Base-by-base conservation (phyloP, 2,329 filamentous ascomycete species). In the Diaporthe capsici region DNA sequence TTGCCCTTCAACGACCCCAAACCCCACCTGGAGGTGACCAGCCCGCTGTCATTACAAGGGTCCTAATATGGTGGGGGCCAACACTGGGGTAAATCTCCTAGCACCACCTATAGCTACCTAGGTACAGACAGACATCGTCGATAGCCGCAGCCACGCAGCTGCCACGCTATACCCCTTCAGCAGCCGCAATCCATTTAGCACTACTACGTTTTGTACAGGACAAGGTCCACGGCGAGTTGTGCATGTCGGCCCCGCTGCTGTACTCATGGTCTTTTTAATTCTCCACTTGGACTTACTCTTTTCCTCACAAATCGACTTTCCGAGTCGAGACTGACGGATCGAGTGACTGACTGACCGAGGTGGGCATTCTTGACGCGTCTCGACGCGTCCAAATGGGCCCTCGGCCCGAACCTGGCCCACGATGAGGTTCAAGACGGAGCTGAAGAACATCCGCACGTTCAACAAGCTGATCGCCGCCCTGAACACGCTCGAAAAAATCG, bases 401-500 rank as follows among this genome's bases (percentile, higher is more conserved):
- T 74, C 28, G 49, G 25, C 34, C 37, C 20, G 5, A 2, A 51
- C n/a, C 53, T 55, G 73, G 60, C 67, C 60, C 83, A 88, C 81
- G 57, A 93, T 93, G 92, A 87, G 92, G 73, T 93, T 93, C 85
- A 91, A 90, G 79, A 92, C 92, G 10, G 90, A 92, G 72, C 85
- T 94, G 65, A 90, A 89, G 79, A 93, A 93, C 77, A 91, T 92
- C 61, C 90, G 90, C 77, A 92, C 91, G 1, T 92, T 93, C 81
- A 89, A 90, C 53, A 93, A 93, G 81, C 88, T 94, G 78, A 90
- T 90, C 3, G 90, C 90, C 15, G 92, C 92, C 20, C 87, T 94
- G 77, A 90, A 88, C 75, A 90, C 91, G 2, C 86, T 94, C 44
- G 95, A 95, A 79, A 95, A 96, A 84, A 93, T 97, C 77, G 95